Percentiles rank a stretch among this genome's conserved stretches.
These are phyloP conservation scores for Pichia gijzeniarum DNA, from an alignment of 805 yeast genomes.

Conservation along the genomic window DNA sequence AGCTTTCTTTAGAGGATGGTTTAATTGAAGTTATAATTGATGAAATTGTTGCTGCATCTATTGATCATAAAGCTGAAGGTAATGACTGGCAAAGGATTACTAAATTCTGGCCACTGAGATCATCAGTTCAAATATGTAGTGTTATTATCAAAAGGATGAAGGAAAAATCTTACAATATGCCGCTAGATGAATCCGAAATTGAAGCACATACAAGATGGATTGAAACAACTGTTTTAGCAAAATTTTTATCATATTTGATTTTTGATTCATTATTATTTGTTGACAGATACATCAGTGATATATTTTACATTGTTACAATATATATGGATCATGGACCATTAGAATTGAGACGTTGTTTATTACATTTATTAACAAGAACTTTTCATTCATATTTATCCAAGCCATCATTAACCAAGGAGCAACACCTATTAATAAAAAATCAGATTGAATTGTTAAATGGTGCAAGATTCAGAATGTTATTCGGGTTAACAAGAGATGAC, in stretches of 20 bases:
- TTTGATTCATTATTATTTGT: constrained; percentile 63
- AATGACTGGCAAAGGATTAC: constrained; percentile 59
- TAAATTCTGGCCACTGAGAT: constrained; percentile 54
- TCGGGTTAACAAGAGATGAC: constrained; percentile 58
- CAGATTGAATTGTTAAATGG: constrained; percentile 45
- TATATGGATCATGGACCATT: constrained; percentile 46
- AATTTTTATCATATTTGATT: constrained; percentile 55
- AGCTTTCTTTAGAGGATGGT: constrained; percentile 54
- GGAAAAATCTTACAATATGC: constrained; percentile 43
- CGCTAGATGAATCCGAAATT: constrained; percentile 37
- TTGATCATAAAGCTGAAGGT: constrained; percentile 73
- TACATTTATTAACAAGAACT: constrained; percentile 56
- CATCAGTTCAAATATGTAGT: constrained; percentile 70
- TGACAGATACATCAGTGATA: constrained; percentile 63
- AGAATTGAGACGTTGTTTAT: constrained; percentile 55
- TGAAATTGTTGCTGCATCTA: constrained; percentile 66
- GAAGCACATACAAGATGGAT: constrained; percentile 57
- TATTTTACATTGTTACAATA: constrained; percentile 59
- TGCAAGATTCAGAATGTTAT: constrained; percentile 61
- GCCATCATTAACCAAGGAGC: constrained; percentile 39
- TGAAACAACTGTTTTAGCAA: constrained; percentile 63
- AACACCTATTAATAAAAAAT: constrained; percentile 37
- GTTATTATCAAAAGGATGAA: constrained; percentile 53
- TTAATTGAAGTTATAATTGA: constrained; percentile 55
- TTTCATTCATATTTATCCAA: constrained; percentile 63